Conservation (phyloP, 2,329 filamentous ascomycete genomes). For the Penicillium sp. region DNA sequence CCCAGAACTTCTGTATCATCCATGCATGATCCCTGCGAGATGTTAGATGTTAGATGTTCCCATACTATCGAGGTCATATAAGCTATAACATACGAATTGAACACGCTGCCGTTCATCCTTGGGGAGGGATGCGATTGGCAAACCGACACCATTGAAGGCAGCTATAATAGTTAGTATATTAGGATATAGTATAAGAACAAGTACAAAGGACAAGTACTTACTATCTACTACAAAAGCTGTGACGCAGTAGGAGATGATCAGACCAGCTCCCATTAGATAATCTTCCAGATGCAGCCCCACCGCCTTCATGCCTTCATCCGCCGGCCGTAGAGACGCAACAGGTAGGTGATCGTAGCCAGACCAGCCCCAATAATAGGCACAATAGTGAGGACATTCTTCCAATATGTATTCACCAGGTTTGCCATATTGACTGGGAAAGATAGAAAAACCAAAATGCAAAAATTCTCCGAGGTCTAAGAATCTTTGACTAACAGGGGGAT, state of each 20-base stretch:
- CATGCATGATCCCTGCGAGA: constrained; percentile 9
- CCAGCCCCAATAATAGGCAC: constrained; percentile 12
- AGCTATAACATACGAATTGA: neutral
- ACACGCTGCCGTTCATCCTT: neutral
- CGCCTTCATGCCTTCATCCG: constrained; percentile 1
- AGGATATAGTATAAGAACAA: neutral
- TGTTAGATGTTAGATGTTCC: neutral
- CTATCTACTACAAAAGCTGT: constrained; percentile 9
- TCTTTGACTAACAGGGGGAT: neutral
- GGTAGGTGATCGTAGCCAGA: constrained; percentile 12
- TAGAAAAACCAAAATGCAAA: too few relatives aligned
- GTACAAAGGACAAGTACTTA: neutral
- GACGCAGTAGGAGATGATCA: constrained; percentile 13
- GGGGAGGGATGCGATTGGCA: neutral
- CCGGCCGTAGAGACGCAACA: constrained; percentile 12
- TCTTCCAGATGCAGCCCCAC: constrained; percentile 11
- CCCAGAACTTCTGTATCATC: constrained; percentile 19
- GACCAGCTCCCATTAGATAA: constrained; percentile 12
- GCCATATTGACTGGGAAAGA: neutral
- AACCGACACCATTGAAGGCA: constrained; percentile 10
- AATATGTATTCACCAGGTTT: neutral
- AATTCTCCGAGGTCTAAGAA: neutral
- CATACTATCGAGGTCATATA: neutral
- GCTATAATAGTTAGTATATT: constrained; percentile 3
- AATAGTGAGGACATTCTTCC: constrained; percentile 13